Percentiles rank a stretch among this genome's conserved stretches.
These are phyloP conservation scores for Coemansia sp. DNA, from an alignment of 192 early-diverging fungal genomes.

Conservation along the genomic window DNA sequence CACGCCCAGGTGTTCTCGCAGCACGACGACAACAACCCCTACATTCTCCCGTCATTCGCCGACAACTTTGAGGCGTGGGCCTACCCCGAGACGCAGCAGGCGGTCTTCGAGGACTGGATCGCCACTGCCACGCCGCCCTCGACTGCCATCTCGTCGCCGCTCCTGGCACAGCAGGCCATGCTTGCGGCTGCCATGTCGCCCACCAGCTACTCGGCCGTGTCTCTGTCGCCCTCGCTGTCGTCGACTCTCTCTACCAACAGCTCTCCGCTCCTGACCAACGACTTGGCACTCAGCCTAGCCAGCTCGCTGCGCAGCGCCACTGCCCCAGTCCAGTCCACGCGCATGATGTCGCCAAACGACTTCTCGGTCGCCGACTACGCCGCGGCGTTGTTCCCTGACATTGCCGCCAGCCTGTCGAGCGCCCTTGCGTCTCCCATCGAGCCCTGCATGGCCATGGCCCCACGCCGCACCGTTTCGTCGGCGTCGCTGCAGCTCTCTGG, in stretches of 20 bases:
- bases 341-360: slow-evolving; percentile 12
- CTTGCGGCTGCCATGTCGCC: slow-evolving; percentile 28
- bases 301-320: slow-evolving; percentile 32
- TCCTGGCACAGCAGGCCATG: slow-evolving; percentile 22
- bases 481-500: slow-evolving; percentile 24
- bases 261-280: slow-evolving; percentile 42
- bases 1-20: slow-evolving; percentile 30
- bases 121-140: slow-evolving; percentile 37
- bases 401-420: slow-evolving; percentile 27
- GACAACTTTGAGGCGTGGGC: slow-evolving; percentile 54
- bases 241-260: slow-evolving; percentile 27
- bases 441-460: slow-evolving; percentile 12
- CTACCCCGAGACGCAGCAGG: slow-evolving; percentile 51
- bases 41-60: slow-evolving; percentile 45
- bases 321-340: slow-evolving; percentile 11
- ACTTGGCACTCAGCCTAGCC: slow-evolving; percentile 45
- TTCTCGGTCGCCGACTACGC: slow-evolving; percentile 49
- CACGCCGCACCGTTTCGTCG: slow-evolving; percentile 23
- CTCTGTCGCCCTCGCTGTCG: slow-evolving; percentile 30
- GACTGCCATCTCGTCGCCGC: slow-evolving; percentile 46
- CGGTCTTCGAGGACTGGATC: slow-evolving; percentile 52
- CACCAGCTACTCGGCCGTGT: slow-evolving; percentile 14
- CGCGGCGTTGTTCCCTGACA: slow-evolving; percentile 47
- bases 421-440: slow-evolving; percentile 21
- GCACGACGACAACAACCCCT: slow-evolving; percentile 37